Conservation (phyloP, 1,284 basidiomycete species). For the Heliocybe sulcata region DNA sequence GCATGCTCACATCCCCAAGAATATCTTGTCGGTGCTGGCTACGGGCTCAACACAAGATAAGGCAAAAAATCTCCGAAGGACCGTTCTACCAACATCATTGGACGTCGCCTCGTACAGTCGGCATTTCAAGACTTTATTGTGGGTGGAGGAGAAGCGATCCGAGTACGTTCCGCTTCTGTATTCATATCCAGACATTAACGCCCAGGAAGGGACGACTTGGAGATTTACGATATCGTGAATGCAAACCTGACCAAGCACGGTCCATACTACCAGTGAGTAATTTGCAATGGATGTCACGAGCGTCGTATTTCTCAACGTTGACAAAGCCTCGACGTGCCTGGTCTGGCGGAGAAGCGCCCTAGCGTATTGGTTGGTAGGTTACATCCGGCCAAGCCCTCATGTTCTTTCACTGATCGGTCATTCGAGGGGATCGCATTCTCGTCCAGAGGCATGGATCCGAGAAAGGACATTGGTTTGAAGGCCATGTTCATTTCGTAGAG, state of each 20-base stretch:
- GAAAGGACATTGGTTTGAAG: constrained; percentile 44
- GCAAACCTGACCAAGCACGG: constrained; percentile 30
- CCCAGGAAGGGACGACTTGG: constrained; percentile 40
- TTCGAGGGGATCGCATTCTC: constrained; percentile 45
- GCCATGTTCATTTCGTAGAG: constrained; percentile 47
- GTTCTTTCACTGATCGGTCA: neutral
- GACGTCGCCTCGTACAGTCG: constrained; percentile 25
- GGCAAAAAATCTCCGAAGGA: neutral
- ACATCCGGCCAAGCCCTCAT: neutral
- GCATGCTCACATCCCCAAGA: constrained; percentile 13
- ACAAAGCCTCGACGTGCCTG: constrained; percentile 46
- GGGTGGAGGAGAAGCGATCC: constrained; percentile 52
- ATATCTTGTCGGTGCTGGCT: neutral
- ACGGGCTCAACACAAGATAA: neutral
- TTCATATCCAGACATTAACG: neutral
- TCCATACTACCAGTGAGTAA: constrained; percentile 22
- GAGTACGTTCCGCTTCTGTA: constrained; percentile 35
- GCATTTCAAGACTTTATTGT: constrained; percentile 45
- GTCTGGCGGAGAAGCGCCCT: constrained; percentile 58
- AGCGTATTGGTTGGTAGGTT: constrained; percentile 51
- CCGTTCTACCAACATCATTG: neutral
- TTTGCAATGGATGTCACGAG: constrained; percentile 36
- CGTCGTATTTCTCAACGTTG: neutral
- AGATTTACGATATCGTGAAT: constrained; percentile 40
- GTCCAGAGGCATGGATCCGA: constrained; percentile 32